phyloP scores from a whole-genome alignment of 2,329 filamentous ascomycete genomes.

The Xylaria polymorpha region DNA sequence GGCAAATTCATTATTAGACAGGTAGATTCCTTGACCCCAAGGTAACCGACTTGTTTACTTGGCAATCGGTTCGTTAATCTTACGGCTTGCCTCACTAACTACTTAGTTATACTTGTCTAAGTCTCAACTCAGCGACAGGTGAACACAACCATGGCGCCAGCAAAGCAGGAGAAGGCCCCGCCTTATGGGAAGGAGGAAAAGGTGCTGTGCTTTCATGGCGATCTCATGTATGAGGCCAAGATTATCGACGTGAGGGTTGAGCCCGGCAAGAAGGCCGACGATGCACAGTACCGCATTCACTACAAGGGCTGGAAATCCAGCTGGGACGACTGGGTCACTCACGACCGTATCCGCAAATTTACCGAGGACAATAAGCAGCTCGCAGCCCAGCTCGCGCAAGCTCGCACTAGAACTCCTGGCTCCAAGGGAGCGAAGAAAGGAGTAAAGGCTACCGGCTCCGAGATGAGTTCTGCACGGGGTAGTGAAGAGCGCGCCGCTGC shows the following conservation, averaged over 20 bases:
- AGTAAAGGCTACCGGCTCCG: constrained; percentile 61
- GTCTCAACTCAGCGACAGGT: constrained; percentile 5
- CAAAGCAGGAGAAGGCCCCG: constrained; percentile 57
- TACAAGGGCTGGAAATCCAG: constrained; percentile 99
- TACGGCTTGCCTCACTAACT: neutral
- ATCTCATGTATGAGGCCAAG: constrained; percentile 97
- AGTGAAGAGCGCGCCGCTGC: constrained; percentile 81
- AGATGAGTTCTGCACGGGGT: constrained; percentile 73
- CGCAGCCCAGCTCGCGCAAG: constrained; percentile 76
- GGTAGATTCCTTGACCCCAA: neutral
- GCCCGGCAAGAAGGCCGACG: constrained; percentile 60
- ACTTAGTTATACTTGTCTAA: constrained; percentile 4
- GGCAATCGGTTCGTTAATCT: neutral
- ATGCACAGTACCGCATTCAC: constrained; percentile 90
- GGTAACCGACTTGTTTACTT: neutral
- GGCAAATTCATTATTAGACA: neutral
- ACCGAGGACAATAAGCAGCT: constrained; percentile 95
- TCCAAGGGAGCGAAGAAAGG: constrained; percentile 65
- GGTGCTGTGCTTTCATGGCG: constrained; percentile 96
- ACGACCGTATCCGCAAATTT: constrained; percentile 93
- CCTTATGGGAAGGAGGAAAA: constrained; percentile 83
- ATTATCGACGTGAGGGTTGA: constrained; percentile 75
- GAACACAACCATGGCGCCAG: constrained; percentile 51
- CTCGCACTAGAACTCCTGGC: constrained; percentile 45
- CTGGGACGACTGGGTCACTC: constrained; percentile 98